Percentiles rank a stretch among this genome's conserved stretches.
Evolutionary conservation across 805 yeast genomes (phyloP).

Genomic region (Candida rishiriensis): DNA sequence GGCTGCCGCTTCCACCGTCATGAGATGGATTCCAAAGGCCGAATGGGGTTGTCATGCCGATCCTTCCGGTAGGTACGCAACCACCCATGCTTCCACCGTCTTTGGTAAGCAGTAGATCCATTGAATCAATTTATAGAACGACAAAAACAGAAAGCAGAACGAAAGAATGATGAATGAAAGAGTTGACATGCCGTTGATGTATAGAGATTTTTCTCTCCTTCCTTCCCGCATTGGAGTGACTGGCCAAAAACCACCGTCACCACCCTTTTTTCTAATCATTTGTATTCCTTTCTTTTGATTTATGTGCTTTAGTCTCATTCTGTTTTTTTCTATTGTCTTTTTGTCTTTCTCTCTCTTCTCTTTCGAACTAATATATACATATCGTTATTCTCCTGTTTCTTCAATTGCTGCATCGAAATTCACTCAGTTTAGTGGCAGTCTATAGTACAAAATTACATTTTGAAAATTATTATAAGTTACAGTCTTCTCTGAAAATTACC

Average conservation of each 20-base stretch:
- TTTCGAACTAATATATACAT: not conserved
- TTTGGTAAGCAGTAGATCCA: conserved; percentile 1
- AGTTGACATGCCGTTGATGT: too few relatives aligned
- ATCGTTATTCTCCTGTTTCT: not conserved
- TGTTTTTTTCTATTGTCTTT: too few relatives aligned
- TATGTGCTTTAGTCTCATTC: too few relatives aligned
- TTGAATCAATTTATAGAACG: not conserved
- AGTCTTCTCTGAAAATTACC: too few relatives aligned
- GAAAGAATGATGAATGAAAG: too few relatives aligned
- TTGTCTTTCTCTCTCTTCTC: too few relatives aligned
- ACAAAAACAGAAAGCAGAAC: not conserved
- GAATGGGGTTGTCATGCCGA: conserved; percentile 99
- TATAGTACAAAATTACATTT: not conserved
- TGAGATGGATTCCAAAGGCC: conserved; percentile 99
- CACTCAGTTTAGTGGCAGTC: not conserved
- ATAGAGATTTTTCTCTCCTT: too few relatives aligned
- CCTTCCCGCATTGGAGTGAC: too few relatives aligned
- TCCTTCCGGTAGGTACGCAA: conserved; percentile 96
- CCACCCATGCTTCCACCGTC: conserved; percentile 76
- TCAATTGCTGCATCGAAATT: not conserved
- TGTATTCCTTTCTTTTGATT: too few relatives aligned
- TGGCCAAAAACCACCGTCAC: too few relatives aligned
- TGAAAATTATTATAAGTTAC: not conserved
- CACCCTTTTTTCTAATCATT: too few relatives aligned
- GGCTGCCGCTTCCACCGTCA: conserved; percentile 94